These are phyloP conservation scores for Funneliformis mosseae DNA, from an alignment of 192 early-diverging fungal genomes.

Conservation along the genomic window DNA sequence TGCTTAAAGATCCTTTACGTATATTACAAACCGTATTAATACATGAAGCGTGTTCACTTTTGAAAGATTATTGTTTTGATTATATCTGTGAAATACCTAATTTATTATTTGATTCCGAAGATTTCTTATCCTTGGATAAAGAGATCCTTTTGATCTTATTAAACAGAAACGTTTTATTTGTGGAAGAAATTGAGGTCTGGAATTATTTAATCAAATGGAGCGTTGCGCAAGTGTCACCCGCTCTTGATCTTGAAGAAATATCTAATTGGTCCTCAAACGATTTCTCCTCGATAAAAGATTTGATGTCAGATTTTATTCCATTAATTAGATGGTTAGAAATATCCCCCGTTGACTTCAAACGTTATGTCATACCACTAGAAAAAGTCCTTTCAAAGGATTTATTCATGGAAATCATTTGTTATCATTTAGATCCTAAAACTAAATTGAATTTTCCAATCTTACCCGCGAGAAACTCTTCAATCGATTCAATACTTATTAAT, in stretches of 20 bases:
- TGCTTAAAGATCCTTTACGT: not conserved
- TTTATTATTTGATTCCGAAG: conserved; percentile 9
- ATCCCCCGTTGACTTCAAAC: not conserved
- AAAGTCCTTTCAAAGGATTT: conserved; percentile 5
- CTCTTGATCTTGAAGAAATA: not conserved
- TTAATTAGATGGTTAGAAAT: conserved; percentile 32
- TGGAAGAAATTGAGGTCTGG: conserved; percentile 33
- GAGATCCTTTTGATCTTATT: not conserved
- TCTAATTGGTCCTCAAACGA: conserved; percentile 4
- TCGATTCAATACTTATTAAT: conserved; percentile 16
- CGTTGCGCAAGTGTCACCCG: not conserved
- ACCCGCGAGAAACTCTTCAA: conserved; percentile 6
- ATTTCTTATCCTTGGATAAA: conserved; percentile 13
- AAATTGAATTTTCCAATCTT: not conserved
- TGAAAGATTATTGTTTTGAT: conserved; percentile 12
- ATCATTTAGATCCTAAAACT: not conserved
- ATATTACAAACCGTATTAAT: not conserved
- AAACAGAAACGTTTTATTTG: not conserved
- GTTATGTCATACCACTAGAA: not conserved
- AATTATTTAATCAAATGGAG: conserved; percentile 25
- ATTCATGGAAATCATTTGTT: not conserved
- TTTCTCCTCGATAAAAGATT: not conserved
- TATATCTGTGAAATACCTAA: conserved; percentile 17
- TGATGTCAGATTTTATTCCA: conserved; percentile 10
- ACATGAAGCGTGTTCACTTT: not conserved